Evolutionary conservation across 2,329 filamentous ascomycete genomes (phyloP).

Genomic region (Aspergillus udagawae): DNA sequence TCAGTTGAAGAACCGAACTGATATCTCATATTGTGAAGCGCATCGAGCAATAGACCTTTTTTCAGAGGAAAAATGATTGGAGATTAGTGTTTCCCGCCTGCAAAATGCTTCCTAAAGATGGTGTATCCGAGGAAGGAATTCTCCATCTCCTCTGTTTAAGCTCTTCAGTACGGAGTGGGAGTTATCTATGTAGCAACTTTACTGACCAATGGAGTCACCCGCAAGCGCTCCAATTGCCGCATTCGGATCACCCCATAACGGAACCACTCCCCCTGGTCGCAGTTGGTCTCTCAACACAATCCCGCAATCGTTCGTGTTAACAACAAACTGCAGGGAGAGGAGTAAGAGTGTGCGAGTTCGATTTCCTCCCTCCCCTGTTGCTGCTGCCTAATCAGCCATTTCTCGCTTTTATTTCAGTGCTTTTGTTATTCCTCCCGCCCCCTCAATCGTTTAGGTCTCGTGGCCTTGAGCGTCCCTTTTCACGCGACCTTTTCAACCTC

Average conservation of each 20-base stretch:
- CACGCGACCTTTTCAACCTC: not conserved
- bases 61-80: too few species aligned
- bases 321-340: conserved; percentile 1
- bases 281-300: conserved; percentile 3
- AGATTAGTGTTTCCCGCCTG: too few species aligned
- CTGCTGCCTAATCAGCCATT: not conserved
- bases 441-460: not conserved
- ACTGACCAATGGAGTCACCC: not conserved
- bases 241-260: conserved; percentile 13
- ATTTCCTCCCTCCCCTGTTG: not conserved
- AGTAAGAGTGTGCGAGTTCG: not conserved
- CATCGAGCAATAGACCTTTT: too few species aligned
- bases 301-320: conserved; percentile 2
- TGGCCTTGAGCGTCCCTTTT: not conserved
- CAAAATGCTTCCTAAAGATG: too few species aligned
- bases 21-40: too few species aligned
- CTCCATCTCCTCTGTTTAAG: too few species aligned
- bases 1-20: too few species aligned
- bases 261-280: conserved; percentile 10
- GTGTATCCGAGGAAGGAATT: too few species aligned
- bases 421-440: not conserved
- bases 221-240: conserved; percentile 13
- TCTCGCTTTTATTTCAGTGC: not conserved
- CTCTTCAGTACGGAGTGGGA: too few species aligned
- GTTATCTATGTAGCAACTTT: too few species aligned